A percentile compares a stretch with the other conserved stretches of the same genome.
Evolutionary conservation across 441 rosid species (phyloP).

Genomic region (Omphalea diandra): DNA sequence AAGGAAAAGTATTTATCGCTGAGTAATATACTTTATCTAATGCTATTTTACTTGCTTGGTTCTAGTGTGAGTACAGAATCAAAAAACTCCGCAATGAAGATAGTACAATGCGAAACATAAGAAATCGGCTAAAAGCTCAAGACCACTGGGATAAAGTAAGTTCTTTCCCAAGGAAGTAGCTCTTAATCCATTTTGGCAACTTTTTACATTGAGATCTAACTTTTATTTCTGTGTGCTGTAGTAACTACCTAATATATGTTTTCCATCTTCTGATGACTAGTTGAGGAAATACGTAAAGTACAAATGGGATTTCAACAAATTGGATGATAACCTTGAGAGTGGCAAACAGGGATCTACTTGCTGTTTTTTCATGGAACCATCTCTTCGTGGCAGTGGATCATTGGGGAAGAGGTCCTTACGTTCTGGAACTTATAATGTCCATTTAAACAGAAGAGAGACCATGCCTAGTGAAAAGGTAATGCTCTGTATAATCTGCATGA

Average conservation of each 20-base stretch:
- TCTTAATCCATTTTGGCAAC: not conserved
- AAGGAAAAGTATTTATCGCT: too few relatives aligned
- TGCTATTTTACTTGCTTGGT: conserved; percentile 22
- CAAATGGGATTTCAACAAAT: conserved; percentile 63
- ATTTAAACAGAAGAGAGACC: conserved; percentile 42
- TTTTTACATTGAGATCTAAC: conserved; percentile 11
- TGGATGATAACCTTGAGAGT: conserved; percentile 42
- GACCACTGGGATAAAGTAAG: conserved; percentile 80
- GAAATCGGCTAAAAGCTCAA: conserved; percentile 75
- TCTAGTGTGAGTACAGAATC: conserved; percentile 81
- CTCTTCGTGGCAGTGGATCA: conserved; percentile 42
- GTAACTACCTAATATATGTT: conserved; percentile 11
- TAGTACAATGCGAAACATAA: conserved; percentile 55
- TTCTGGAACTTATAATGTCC: conserved; percentile 25
- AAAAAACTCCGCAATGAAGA: conserved; percentile 88
- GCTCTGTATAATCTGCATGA: not conserved
- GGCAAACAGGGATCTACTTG: conserved; percentile 33
- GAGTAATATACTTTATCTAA: not conserved
- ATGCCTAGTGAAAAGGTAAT: conserved; percentile 56
- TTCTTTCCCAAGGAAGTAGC: conserved; percentile 27
- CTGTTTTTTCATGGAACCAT: conserved; percentile 37
- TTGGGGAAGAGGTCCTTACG: conserved; percentile 31
- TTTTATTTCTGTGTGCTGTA: conserved; percentile 3
- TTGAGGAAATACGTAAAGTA: conserved; percentile 89
- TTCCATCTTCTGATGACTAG: conserved; percentile 38